Conservation (phyloP, 1,284 basidiomycete species). For the Tremellales sp. region DNA sequence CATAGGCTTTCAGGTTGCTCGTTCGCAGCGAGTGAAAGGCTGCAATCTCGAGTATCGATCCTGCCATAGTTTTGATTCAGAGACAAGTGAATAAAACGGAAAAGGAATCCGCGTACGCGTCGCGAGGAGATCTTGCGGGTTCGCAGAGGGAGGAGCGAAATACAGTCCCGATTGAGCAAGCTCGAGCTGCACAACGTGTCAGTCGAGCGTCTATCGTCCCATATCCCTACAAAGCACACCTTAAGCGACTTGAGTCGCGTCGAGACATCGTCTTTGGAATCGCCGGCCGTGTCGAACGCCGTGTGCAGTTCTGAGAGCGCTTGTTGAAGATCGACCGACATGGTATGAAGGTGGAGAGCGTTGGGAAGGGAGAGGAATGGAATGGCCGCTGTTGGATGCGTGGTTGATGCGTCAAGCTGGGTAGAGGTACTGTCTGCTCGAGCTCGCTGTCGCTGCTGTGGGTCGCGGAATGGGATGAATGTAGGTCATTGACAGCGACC, state of each 20-base stretch:
- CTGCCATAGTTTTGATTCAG: conserved; percentile 47
- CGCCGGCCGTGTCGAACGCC: conserved; percentile 27
- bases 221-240: conserved; percentile 20
- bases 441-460: too few relatives aligned
- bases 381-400: neutral
- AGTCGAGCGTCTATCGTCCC: neutral
- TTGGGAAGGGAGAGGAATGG: conserved; percentile 8
- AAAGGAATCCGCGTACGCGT: conserved; percentile 35
- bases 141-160: conserved; percentile 43
- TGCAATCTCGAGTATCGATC: conserved; percentile 92
- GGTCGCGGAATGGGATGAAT: too few relatives aligned
- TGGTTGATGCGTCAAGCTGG: too few relatives aligned
- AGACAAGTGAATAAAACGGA: neutral
- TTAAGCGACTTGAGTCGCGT: conserved; percentile 40
- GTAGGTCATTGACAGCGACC: too few relatives aligned
- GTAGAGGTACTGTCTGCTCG: too few relatives aligned
- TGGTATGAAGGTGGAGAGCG: conserved; percentile 20
- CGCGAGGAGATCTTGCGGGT: conserved; percentile 42
- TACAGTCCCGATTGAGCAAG: conserved; percentile 47
- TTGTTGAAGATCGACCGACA: conserved; percentile 40
- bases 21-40: conserved; percentile 88
- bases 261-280: conserved; percentile 27
- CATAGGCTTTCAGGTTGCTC: conserved; percentile 84
- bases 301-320: conserved; percentile 38
- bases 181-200: conserved; percentile 35